These are phyloP conservation scores for Collybiopsis confluens DNA, from an alignment of 768 basidiomycete genomes.

Conservation along the genomic window DNA sequence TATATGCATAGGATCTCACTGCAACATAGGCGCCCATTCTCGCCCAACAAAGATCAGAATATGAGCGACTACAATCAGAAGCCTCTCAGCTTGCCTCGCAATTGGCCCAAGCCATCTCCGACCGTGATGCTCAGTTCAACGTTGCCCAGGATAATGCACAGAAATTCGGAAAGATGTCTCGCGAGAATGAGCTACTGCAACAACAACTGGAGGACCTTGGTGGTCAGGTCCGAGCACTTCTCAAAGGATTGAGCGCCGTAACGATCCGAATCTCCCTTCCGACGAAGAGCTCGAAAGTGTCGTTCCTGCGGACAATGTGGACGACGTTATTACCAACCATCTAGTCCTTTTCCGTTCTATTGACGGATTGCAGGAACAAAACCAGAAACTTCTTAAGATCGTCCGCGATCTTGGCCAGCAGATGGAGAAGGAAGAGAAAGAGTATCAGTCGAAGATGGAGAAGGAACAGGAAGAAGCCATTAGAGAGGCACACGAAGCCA, in stretches of 20 bases:
- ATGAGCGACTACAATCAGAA: constrained; percentile 78
- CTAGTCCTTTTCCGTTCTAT: constrained; percentile 85
- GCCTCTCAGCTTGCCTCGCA: constrained; percentile 77
- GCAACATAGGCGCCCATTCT: constrained; percentile 75
- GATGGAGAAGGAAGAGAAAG: constrained; percentile 82
- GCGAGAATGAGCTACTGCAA: constrained; percentile 65
- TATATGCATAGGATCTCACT: constrained; percentile 6
- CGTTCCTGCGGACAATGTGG: constrained; percentile 50
- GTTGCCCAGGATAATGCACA: constrained; percentile 57
- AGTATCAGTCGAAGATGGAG: constrained; percentile 66
- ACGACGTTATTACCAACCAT: constrained; percentile 82
- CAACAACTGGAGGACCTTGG: constrained; percentile 80
- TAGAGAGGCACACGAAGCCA: constrained; percentile 83
- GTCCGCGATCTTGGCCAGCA: constrained; percentile 77
- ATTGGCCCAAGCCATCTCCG: constrained; percentile 66
- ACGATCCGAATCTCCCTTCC: constrained; percentile 77
- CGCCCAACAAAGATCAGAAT: constrained; percentile 85
- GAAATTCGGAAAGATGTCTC: constrained; percentile 52
- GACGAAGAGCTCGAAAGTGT: constrained; percentile 55
- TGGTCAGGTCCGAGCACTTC: constrained; percentile 75
- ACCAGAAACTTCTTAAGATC: constrained; percentile 82
- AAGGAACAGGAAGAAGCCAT: constrained; percentile 77
- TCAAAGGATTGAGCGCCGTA: constrained; percentile 73
- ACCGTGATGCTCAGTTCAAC: constrained; percentile 63
- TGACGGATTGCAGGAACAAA: constrained; percentile 81